Evolutionary conservation across 169 alveolate genomes (phyloP).

Genomic region (Blepharisma undulans): DNA sequence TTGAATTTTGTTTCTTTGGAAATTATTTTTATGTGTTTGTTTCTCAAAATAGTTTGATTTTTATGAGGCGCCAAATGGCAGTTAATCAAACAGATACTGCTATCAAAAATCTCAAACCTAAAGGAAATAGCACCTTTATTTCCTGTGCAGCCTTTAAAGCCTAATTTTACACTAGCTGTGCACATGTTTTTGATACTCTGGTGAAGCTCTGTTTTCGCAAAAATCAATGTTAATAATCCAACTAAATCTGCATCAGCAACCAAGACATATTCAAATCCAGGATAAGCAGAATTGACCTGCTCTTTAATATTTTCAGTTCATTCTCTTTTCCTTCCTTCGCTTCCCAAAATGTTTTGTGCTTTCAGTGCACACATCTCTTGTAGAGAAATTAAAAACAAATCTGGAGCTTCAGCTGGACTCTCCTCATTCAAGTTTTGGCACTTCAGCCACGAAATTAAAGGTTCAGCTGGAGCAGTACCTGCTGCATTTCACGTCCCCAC

Average conservation of each 20-base stretch:
- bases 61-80: constrained; percentile 53
- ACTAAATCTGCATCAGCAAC: not conserved
- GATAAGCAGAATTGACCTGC: not conserved
- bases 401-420: constrained; percentile 18
- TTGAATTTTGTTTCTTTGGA: constrained; percentile 34
- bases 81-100: constrained; percentile 41
- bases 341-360: constrained; percentile 1
- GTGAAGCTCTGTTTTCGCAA: not conserved
- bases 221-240: not conserved
- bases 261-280: not conserved
- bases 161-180: constrained; percentile 75
- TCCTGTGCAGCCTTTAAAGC: constrained; percentile 44
- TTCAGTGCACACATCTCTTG: constrained; percentile 65
- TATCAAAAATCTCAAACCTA: constrained; percentile 44
- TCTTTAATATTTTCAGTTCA: not conserved
- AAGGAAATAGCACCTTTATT: constrained; percentile 54
- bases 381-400: constrained; percentile 66
- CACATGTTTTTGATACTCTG: constrained; percentile 60
- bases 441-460: not conserved
- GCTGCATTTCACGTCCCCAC: constrained; percentile 62
- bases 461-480: constrained; percentile 51
- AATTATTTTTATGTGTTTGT: constrained; percentile 41
- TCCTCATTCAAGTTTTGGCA: not conserved
- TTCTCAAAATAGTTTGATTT: constrained; percentile 37
- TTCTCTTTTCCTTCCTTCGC: not conserved